Base-by-base conservation (phyloP, 202 grass and related monocot species). In the Schoenoplectus tabernaemontani region DNA sequence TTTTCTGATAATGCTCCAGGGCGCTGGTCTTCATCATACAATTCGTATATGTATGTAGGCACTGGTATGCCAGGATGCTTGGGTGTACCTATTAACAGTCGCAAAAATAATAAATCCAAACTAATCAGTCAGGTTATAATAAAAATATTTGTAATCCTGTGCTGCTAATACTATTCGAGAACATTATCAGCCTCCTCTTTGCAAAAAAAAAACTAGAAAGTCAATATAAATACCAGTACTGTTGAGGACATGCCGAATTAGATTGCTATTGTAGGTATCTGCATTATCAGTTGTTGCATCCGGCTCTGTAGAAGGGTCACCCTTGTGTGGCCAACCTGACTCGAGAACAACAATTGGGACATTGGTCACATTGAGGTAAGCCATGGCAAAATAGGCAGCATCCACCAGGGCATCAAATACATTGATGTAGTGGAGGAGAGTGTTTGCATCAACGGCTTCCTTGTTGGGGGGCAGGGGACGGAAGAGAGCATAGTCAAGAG, bases 291-390 rank as follows among this genome's bases (percentile, higher is more conserved):
- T 36, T 36, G 88, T 99, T 4, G 96, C 96, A 65, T 95, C 96
- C 0, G 96, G 91, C 83, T 99, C 96, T 0, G 74, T 59, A 0
- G 89, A 79, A 0, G 96, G 83, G 64, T 99, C 96, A 30, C 96
- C 96, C 85, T 95, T 98, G 83, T 98, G 96, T 19, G 96, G 96
- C 96, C 96, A 98, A 12, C 96, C 96, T 17, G 96, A 92, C 88
- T 98, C 96, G 0, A 93, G 86, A 36, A 99, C 96, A 59, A 99
- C 79, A 8, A 99, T 88, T 2, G 90, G 96, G 12, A 99, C 85
- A 48, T 99, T 95, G 46, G 96, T 99, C 20, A 99, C 85, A 42
- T 99, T 99, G 56, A 99, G 83, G 77, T 99, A 99, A 0, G 74
- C 83, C 96, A 99, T 99, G 74, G 96, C 96, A 46, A 91, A 95